Evolutionary conservation across 1,284 basidiomycete species (phyloP).

Genomic region (Malassezia pachydermatis): DNA sequence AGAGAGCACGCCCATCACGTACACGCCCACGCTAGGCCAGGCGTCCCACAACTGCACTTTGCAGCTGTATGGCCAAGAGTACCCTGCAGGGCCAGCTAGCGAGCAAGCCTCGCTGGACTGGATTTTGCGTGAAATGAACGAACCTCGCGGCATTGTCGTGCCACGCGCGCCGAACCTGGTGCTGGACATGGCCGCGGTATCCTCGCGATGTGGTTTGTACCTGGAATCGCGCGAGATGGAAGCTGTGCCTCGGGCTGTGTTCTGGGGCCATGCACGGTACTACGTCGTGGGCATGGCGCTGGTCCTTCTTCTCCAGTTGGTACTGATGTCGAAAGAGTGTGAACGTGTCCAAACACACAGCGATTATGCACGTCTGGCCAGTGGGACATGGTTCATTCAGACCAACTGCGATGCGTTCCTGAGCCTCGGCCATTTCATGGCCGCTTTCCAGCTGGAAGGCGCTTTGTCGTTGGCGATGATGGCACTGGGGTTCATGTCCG

Average conservation of each 20-base stretch:
- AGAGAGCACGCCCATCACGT: background rate
- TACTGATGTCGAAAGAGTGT: slow-evolving; percentile 3
- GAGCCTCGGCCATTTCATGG: slow-evolving; percentile 4
- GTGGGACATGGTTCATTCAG: slow-evolving; percentile 4
- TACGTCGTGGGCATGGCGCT: slow-evolving; percentile 11
- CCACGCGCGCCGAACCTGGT: background rate
- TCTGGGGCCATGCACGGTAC: slow-evolving; percentile 12
- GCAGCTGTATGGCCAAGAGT: slow-evolving; percentile 13
- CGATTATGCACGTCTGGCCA: slow-evolving; percentile 7
- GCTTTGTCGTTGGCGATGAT: background rate
- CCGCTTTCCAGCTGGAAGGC: slow-evolving; percentile 1
- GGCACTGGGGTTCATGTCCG: slow-evolving; percentile 8
- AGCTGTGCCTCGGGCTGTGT: slow-evolving; percentile 1
- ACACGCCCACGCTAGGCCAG: background rate
- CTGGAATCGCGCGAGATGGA: background rate
- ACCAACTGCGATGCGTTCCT: slow-evolving; percentile 12
- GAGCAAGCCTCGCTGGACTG: background rate
- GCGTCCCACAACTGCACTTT: slow-evolving; percentile 9
- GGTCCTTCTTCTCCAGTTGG: slow-evolving; percentile 8
- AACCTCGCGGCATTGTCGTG: slow-evolving; percentile 3
- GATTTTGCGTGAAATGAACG: slow-evolving; percentile 2
- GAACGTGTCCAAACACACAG: slow-evolving; percentile 11
- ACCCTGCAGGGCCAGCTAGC: background rate
- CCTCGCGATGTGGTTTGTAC: slow-evolving; percentile 3
- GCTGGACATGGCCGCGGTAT: background rate